phyloP scores from a whole-genome alignment of 768 basidiomycete genomes.

The Mycena rosella region DNA sequence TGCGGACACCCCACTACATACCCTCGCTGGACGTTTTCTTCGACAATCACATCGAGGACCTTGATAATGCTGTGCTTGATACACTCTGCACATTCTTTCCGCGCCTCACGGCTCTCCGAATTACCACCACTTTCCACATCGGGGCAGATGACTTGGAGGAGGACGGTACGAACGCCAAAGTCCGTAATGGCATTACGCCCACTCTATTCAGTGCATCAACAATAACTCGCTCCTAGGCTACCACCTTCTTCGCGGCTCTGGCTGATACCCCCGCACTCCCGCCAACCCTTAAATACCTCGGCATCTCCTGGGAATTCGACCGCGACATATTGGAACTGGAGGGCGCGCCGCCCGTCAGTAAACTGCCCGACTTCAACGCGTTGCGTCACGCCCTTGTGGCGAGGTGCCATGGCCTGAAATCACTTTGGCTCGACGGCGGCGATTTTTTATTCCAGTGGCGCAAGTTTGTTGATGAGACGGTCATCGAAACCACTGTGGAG shows the following conservation, averaged over 20 bases:
- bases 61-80: background rate
- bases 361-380: background rate
- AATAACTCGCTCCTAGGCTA: background rate
- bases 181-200: background rate
- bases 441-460: background rate
- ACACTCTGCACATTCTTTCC: background rate
- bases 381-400: background rate
- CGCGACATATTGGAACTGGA: background rate
- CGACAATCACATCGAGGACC: no score
- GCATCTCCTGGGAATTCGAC: background rate
- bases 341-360: background rate
- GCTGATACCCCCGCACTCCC: background rate
- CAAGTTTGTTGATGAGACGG: background rate
- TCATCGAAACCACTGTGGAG: background rate
- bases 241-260: background rate
- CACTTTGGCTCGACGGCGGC: slow-evolving; percentile 9
- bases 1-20: background rate
- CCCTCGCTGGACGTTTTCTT: background rate
- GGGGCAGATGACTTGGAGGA: background rate
- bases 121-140: background rate
- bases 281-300: background rate
- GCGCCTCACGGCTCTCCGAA: background rate
- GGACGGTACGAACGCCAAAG: background rate
- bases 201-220: background rate
- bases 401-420: background rate